These are phyloP conservation scores for Microcera coccophila DNA, from an alignment of 2,329 filamentous ascomycete genomes.

Conservation along the genomic window DNA sequence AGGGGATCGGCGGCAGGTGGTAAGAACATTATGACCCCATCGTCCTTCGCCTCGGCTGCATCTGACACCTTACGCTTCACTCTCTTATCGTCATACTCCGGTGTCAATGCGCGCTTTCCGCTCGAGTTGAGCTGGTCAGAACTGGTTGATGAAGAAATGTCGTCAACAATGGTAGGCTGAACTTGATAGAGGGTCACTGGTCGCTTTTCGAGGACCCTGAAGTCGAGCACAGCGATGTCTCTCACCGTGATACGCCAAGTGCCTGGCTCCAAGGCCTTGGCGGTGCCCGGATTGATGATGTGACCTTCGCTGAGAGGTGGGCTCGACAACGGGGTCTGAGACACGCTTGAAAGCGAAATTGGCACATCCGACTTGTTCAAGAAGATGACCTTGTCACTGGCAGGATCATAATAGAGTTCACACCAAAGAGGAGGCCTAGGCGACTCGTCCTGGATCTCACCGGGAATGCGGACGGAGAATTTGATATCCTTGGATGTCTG, in stretches of 20 bases:
- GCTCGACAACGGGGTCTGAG: constrained; percentile 37
- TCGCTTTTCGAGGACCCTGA: constrained; percentile 54
- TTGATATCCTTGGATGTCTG: constrained; percentile 59
- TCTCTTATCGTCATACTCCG: constrained; percentile 43
- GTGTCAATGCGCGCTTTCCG: constrained; percentile 48
- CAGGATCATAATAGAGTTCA: constrained; percentile 57
- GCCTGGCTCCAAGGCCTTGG: constrained; percentile 49
- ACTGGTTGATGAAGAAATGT: constrained; percentile 28
- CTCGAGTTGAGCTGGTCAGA: constrained; percentile 42
- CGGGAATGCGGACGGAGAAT: constrained; percentile 55
- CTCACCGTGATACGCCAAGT: constrained; percentile 55
- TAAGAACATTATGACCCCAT: constrained; percentile 55
- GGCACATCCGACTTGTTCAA: constrained; percentile 54
- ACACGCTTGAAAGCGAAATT: constrained; percentile 46
- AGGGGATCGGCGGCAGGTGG: constrained; percentile 47
- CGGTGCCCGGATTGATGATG: constrained; percentile 42
- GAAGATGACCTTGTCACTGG: constrained; percentile 56
- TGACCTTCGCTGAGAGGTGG: constrained; percentile 41
- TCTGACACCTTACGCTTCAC: constrained; percentile 41
- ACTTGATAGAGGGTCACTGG: constrained; percentile 40
- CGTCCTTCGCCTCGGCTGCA: constrained; percentile 31
- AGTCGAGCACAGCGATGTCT: constrained; percentile 51
- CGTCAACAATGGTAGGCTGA: constrained; percentile 27
- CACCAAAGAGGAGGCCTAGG: constrained; percentile 52
- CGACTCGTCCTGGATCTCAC: constrained; percentile 41